Percentiles rank a stretch among this genome's conserved stretches.
These are phyloP conservation scores for Pontederia crassipes DNA, from an alignment of 176 grass and related monocot genomes.

Conservation along the genomic window DNA sequence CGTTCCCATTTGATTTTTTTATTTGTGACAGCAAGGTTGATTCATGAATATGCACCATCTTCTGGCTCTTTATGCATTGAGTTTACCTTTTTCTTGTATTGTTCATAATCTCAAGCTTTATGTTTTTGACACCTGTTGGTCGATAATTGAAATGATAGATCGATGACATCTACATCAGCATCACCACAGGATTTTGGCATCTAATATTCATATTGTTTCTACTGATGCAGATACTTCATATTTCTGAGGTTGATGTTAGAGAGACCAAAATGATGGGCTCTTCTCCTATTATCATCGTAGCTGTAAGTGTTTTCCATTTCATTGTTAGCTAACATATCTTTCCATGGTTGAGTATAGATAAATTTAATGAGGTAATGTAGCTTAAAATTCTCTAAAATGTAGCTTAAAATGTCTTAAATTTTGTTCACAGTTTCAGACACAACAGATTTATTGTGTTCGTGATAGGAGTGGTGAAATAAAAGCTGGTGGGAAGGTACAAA, in stretches of 20 bases:
- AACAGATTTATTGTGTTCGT: slow-evolving; percentile 89
- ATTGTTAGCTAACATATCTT: neutral
- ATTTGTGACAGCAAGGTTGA: too few species aligned
- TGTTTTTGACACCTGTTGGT: too few species aligned
- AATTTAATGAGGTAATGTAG: slow-evolving; percentile 19
- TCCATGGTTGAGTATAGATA: neutral
- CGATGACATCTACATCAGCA: too few species aligned
- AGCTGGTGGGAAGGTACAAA: slow-evolving; percentile 71
- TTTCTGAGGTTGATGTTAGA: slow-evolving; percentile 81
- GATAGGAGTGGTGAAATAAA: slow-evolving; percentile 63
- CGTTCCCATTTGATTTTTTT: too few species aligned
- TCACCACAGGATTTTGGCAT: neutral
- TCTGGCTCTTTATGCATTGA: too few species aligned
- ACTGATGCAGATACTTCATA: slow-evolving; percentile 74
- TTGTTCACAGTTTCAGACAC: slow-evolving; percentile 75
- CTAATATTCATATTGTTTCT: slow-evolving; percentile 5
- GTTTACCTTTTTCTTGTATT: too few species aligned
- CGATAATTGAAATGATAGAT: too few species aligned
- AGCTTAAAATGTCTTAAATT: slow-evolving; percentile 20
- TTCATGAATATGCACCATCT: too few species aligned
- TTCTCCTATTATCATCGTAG: slow-evolving; percentile 56
- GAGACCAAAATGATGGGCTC: slow-evolving; percentile 99
- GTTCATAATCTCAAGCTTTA: too few species aligned
- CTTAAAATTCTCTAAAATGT: neutral
- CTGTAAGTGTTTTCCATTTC: slow-evolving; percentile 31